Evolutionary conservation across 2,329 filamentous ascomycete genomes (phyloP).

Genomic region (Mollisia scopiformis): DNA sequence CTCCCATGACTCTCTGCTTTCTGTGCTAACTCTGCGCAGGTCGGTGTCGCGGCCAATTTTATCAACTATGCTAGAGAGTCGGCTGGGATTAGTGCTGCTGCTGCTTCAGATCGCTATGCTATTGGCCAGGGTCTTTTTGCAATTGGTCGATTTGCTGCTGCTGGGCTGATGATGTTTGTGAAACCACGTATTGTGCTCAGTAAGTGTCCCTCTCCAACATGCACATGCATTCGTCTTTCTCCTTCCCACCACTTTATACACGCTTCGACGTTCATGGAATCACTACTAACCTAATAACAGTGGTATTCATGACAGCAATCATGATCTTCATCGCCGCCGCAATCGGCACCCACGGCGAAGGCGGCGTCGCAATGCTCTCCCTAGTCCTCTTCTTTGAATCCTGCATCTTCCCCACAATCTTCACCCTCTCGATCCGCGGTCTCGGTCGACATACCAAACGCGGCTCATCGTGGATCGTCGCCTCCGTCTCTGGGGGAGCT

Average conservation of each 20-base stretch:
- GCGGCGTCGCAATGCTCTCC: slow-evolving; percentile 61
- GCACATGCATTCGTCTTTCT: not conserved
- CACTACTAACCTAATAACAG: not conserved
- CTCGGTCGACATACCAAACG: slow-evolving; percentile 77
- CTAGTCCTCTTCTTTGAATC: slow-evolving; percentile 79
- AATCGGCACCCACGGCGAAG: slow-evolving; percentile 5
- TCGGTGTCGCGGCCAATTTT: slow-evolving; percentile 58
- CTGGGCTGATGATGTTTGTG: slow-evolving; percentile 60
- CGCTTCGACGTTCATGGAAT: too few species aligned
- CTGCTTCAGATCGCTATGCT: not conserved
- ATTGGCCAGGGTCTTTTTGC: slow-evolving; percentile 71
- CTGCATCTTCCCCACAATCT: slow-evolving; percentile 80
- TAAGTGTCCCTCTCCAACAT: not conserved
- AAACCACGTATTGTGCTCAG: slow-evolving; percentile 60
- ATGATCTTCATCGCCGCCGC: slow-evolving; percentile 2
- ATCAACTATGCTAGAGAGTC: not conserved
- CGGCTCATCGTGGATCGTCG: slow-evolving; percentile 71
- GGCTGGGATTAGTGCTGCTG: not conserved
- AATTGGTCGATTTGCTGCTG: slow-evolving; percentile 70
- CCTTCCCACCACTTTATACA: too few species aligned
- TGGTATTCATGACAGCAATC: not conserved
- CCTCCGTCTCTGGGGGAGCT: slow-evolving; percentile 73
- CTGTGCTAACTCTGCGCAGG: too few species aligned
- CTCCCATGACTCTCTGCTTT: too few species aligned
- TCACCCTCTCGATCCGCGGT: slow-evolving; percentile 75